A percentile compares a stretch with the other conserved stretches of the same genome.
Conservation (phyloP, 2,329 filamentous ascomycete genomes). For the Trichoderma atroviride region DNA sequence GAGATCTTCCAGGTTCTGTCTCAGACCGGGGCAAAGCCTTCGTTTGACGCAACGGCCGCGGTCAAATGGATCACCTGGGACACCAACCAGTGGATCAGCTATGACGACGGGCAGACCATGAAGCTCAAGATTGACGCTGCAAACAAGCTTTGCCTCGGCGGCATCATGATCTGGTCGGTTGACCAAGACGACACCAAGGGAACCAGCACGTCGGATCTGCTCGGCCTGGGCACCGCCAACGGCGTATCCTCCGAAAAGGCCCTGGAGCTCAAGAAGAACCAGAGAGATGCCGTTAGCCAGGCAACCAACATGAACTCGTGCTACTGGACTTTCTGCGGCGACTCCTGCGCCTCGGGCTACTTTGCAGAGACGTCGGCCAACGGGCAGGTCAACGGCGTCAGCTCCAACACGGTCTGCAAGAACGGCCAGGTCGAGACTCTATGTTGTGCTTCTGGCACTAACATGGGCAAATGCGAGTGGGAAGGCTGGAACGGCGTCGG, state of each 20-base stretch:
- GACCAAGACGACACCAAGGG: slow-evolving; percentile 4
- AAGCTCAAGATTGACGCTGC: slow-evolving; percentile 28
- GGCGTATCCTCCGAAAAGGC: not conserved
- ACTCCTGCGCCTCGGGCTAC: not conserved
- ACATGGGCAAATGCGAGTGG: not conserved
- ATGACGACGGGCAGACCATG: slow-evolving; percentile 36
- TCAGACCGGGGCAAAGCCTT: not conserved
- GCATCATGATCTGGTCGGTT: slow-evolving; percentile 29
- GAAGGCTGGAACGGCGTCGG: not conserved
- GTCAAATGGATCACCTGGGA: slow-evolving; percentile 29
- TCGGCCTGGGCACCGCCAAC: not conserved
- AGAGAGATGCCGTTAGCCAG: not conserved
- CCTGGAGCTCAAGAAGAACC: not conserved
- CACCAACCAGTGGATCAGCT: slow-evolving; percentile 33
- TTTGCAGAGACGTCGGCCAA: not conserved
- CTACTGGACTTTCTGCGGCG: not conserved
- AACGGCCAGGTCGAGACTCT: not conserved
- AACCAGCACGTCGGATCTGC: not conserved
- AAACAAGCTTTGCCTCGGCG: slow-evolving; percentile 28
- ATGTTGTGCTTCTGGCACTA: not conserved
- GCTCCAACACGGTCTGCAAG: not conserved
- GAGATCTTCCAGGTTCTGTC: not conserved
- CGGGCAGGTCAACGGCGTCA: not conserved
- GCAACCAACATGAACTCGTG: not conserved
- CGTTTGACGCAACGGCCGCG: not conserved